Evolutionary conservation across 768 basidiomycete species (phyloP), one percentile per base, ranked within the genome.

Genomic region (Rhizopogon rudus): DNA sequence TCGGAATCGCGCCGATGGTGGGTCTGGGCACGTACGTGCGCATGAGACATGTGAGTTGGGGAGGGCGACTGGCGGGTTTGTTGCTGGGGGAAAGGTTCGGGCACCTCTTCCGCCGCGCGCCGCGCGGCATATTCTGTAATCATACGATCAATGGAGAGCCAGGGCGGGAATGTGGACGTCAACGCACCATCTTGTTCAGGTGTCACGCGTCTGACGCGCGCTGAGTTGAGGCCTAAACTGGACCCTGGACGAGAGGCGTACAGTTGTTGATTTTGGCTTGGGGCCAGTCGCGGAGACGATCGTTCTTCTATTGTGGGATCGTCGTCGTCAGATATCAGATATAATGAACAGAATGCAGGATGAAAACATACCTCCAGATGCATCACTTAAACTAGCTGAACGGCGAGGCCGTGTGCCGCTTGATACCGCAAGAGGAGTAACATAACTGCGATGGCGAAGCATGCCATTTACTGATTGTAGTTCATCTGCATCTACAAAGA

Each of bases 301-400:
- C 65, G 61, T 49, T 71, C 66, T 43, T 67, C 68, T 52, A 63
- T 58, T 48, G 55, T 20, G 25, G 59, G 41, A 35, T 51, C 37
- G 59, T 57, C 57, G 53, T 62, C 60, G 51, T 62, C 69, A 44
- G 70, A 67, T n/a, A 61, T 58, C 41, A 65, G 65, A 51, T n/a
- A 14, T 48, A 17, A 41, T 46, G 13, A 20, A 13, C 33, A 13
- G 7, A 6, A 43, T 43, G 17, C 25, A 25, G 28, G 29, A n/a
- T 22, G 20, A 46, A 53, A 70, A 74, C 58, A 41, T 57, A 62
- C 62, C 61, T 31, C 58, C 59, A 54, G 64, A 64, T 29, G 83
- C 81, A 64, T 90, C 87, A 62, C 87, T 90, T 49, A 91, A 72
- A 66, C 88, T 89, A 14, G 86, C 86, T n/a, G 88, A 90, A 53